Base-by-base conservation (phyloP, 1,284 basidiomycete species). In the Leucoagaricus sp. region DNA sequence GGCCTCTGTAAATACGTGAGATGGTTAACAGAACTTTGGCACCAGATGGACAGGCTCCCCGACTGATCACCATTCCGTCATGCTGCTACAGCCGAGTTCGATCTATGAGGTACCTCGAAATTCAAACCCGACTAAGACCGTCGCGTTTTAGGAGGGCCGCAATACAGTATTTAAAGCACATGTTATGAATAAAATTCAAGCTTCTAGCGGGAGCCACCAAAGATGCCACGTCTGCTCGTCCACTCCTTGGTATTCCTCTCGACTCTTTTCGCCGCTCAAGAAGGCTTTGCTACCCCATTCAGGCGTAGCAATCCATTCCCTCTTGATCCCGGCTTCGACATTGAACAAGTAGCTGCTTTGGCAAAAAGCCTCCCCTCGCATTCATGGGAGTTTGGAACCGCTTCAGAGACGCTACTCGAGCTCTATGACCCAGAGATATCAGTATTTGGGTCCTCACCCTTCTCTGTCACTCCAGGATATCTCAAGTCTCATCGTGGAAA, bases 311-410 rank as follows among this genome's bases (percentile, higher is more conserved):
- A 19, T 23, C 29, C 33, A 0, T 68, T 75, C 29, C 70, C 75
- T 0, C 73, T 70, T 53, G 61, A 66, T 42, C 74, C 75, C 4
- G 75, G 76, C 17, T 78, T 78, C 64, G 66, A 74, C 61, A 74
- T 79, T 51, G 33, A 67, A 40, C 65, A 61, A n/a, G 75, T 76
- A 17, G 58, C 68, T 13, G 57, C 60, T 3, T 61, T 72, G 12
- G 75, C 76, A 6, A 42, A 65, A 21, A 56, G 64, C 1, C 66
- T 78, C 9, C 74, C 77, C 1, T 68, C 72, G 0, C 75, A 75
- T 57, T 78, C 76, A 10, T 79, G 77, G 78, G 77, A 79, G 54
- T 77, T 66, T 58, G 77, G 76, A 3, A 74, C 75, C 1, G 71
- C 74, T 0, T 56, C 73, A 1, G 70, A 79, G 58, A 72, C 75